Evolutionary conservation across 2,329 filamentous ascomycete species (phyloP), one percentile per base, ranked within the genome.

Genomic region (Ascochyta koolunga): DNA sequence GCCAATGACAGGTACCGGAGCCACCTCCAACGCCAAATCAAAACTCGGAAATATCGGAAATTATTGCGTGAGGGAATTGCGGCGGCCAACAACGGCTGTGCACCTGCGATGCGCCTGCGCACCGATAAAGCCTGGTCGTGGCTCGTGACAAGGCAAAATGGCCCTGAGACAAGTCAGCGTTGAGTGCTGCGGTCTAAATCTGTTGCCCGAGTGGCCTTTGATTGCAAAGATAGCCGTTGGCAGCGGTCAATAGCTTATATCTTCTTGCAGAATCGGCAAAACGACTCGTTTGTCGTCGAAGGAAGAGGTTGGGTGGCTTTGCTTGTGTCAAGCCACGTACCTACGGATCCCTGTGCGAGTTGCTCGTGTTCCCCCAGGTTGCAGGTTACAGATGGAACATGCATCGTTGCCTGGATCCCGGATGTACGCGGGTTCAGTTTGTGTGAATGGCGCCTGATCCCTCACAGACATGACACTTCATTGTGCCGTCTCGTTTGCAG

Each of bases 361-460:
- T 44, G 51, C 45, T 49, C 45, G 39, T 45, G 36, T 49, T 42
- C 48, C 48, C 50, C 50, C 44, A 60, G 53, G 42, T 40, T 27
- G 50, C 54, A 42, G 58, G 51, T 43, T 48, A 50, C 44, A 32
- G 49, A 35, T 46, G 44, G n/a, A 43, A 41, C 36, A 39, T 39
- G 47, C 33, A 31, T 41, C 50, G 43, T 37, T 40, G 38, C 45
- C 43, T 52, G 42, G 33, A 37, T 35, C 6, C 6, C 33, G 50
- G 47, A 42, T 39, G 40, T 16, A 15, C 40, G 44, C 36, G 54
- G 57, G 8, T 27, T 66, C 56, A 70, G 52, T 72, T 66, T 35
- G 66, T 65, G 43, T 72, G 62, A 42, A 73, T 73, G 33, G 62
- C 65, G 48, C 70, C 70, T 42, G 67, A 56, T 60, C 70, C 70